Conservation (phyloP, 2,329 filamentous ascomycete species). For the Scedosporium apiospermum region DNA sequence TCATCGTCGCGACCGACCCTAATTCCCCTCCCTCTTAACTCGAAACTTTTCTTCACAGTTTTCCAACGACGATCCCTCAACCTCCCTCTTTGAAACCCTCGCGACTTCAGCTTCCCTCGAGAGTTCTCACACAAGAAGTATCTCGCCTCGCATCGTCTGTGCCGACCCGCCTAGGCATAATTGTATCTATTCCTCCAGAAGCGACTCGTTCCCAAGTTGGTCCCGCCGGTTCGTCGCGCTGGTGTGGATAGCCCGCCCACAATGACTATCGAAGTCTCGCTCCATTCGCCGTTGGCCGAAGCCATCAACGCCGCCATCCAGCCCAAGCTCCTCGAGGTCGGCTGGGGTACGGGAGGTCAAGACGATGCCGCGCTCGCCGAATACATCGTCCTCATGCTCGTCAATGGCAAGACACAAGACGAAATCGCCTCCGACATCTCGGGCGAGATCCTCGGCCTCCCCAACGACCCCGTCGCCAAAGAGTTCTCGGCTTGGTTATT, state of each 20-base stretch:
- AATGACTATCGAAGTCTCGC: slow-evolving; percentile 71
- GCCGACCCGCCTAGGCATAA: background rate
- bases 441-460: slow-evolving; percentile 73
- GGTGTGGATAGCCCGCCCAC: slow-evolving; percentile 14
- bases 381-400: slow-evolving; percentile 95
- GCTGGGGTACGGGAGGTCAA: slow-evolving; percentile 72
- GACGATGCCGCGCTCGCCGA: slow-evolving; percentile 82
- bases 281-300: slow-evolving; percentile 75
- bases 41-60: background rate
- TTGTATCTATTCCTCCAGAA: background rate
- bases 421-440: slow-evolving; percentile 84
- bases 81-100: background rate
- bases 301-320: slow-evolving; percentile 76
- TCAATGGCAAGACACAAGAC: slow-evolving; percentile 86
- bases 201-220: background rate
- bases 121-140: background rate
- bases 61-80: background rate
- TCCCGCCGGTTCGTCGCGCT: background rate
- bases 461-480: slow-evolving; percentile 72
- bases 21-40: background rate
- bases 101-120: background rate
- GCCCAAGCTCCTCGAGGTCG: slow-evolving; percentile 84
- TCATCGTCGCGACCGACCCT: background rate
- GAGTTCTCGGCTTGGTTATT: slow-evolving; percentile 94
- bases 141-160: background rate